Evolutionary conservation across 805 yeast genomes (phyloP), one percentile per base, ranked within the genome.

Genomic region (Henningerozyma blattae): DNA sequence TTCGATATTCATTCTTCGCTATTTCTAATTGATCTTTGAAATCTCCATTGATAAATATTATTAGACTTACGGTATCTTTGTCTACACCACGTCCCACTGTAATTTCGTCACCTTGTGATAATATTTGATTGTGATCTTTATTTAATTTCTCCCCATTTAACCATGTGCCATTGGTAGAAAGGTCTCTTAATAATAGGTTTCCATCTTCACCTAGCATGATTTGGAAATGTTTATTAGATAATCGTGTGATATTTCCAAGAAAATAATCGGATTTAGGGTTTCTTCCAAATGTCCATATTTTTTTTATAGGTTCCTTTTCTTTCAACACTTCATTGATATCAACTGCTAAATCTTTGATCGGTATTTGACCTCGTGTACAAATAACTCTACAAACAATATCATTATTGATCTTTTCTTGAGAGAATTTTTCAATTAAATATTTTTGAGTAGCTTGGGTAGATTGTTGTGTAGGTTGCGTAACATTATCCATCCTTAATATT

Each of bases 41-140:
- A 34, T 43, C 47, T 22, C 57, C 59, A 26, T 68, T 65, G 16
- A 68, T 53, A 35, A 64, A 61, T 4, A 68, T 63, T 3, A 73
- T 64, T 35, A 73, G 61, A 28, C 69, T 55, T 16, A 70, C 48
- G 36, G 67, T 70, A 42, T 91, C 97, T 18, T 65, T 63, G 2
- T 79, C 68, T 1, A 87, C 80, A 4, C 97, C 97, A 14, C 76
- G 64, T 0, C 97, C 98, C 0, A 91, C 82, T 1, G 87, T 71
- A 26, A 91, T 79, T 50, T 85, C 95, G 57, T 91, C 99, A 4
- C 97, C 97, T 51, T 85, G 95, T 29, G 77, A 75, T 26, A 91
- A 57, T 36, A 89, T 72, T 53, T 83, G 84, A 47, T 84, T 83
- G 32, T 79, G 73, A 15, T 81, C 81, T 49, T 78, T 81, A 17